Conservation (phyloP, 2,329 filamentous ascomycete species). For the Orbilia javanica region DNA sequence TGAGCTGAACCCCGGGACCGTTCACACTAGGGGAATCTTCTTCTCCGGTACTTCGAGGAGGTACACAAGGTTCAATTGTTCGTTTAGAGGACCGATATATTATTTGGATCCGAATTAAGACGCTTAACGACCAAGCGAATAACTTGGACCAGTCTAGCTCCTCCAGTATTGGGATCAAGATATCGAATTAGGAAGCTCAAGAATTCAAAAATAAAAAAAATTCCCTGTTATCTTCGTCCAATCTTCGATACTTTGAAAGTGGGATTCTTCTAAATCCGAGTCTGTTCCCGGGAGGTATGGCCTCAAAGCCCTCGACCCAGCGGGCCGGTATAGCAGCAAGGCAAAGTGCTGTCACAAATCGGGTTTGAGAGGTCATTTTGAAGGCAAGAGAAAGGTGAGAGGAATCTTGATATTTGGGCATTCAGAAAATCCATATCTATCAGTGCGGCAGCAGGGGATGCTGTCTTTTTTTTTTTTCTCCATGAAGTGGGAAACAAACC, state of each 20-base stretch:
- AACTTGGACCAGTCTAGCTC: slow-evolving; percentile 33
- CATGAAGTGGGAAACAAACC: slow-evolving; percentile 14
- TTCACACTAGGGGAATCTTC: slow-evolving; percentile 42
- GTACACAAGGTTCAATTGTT: slow-evolving; percentile 38
- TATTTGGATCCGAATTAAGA: slow-evolving; percentile 59
- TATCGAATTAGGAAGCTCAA: slow-evolving; percentile 22
- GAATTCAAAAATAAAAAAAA: neutral
- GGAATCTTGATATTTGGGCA: neutral
- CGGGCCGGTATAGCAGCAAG: neutral
- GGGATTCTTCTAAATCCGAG: slow-evolving; percentile 13
- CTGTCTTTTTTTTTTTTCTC: no score
- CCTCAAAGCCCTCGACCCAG: slow-evolving; percentile 2
- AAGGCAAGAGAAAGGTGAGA: neutral
- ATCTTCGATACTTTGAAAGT: slow-evolving; percentile 30
- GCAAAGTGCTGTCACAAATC: slow-evolving; percentile 1
- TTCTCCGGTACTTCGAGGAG: slow-evolving; percentile 53
- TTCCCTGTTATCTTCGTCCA: slow-evolving; percentile 44
- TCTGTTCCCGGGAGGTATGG: slow-evolving; percentile 4
- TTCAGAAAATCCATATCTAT: no score
- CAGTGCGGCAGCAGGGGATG: slow-evolving; percentile 20
- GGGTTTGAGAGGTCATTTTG: neutral
- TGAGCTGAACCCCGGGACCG: slow-evolving; percentile 41
- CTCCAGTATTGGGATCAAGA: neutral
- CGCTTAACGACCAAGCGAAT: slow-evolving; percentile 58
- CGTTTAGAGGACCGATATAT: slow-evolving; percentile 53